Base-by-base conservation (phyloP, 331 rosid genomes). In the Spiraea crenata region DNA sequence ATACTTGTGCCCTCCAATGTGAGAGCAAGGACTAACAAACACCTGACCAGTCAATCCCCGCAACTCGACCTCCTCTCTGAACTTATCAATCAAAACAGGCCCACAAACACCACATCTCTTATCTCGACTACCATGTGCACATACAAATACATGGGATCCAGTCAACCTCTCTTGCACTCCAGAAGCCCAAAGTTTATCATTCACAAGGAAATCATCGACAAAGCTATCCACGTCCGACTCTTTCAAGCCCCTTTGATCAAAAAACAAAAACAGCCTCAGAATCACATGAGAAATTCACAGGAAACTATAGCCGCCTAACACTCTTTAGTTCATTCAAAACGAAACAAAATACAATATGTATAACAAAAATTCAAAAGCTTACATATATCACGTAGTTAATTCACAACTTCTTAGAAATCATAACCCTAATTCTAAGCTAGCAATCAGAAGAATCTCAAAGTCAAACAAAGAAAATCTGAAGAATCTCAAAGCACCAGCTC, bases 71-170 rank as follows among this genome's bases (percentile, higher is more conserved):
- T 91, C 95, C 65, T 82, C 87, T 2, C 76, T 80, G 34, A 91
- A 69, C 81, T 91, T 91, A 39, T 83, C 83, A 25, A 91, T 84
- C 7, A 93, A 93, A 77, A 74, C 80, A 1, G 99, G 99, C 54
- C 99, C 99, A 65, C 97, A 91, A 65, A 91, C 97, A 77, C 99
- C 99, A 12, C 99, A 93, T 76, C 97, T 89, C 67, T 75, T 77
- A 64, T 93, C 99, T 16, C 97, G 97, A 70, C 92, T 91, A 47
- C 83, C 99, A 82, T 93, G 99, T 61, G 97, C 88, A 58, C 99
- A 93, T 13, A 93, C 96, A 81, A 93, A 93, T 12, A 93, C 85
- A 39, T 82, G 76, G 3, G 96, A 86, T 62, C 97, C 96, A 16
- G 73, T 60, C 54, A 89, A 70, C 56, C 19, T 83, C 73, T 85